Evolutionary conservation across 139 green algal genomes (phyloP), one percentile per base, ranked within the genome.

Genomic region (Picochlorum sp.): DNA sequence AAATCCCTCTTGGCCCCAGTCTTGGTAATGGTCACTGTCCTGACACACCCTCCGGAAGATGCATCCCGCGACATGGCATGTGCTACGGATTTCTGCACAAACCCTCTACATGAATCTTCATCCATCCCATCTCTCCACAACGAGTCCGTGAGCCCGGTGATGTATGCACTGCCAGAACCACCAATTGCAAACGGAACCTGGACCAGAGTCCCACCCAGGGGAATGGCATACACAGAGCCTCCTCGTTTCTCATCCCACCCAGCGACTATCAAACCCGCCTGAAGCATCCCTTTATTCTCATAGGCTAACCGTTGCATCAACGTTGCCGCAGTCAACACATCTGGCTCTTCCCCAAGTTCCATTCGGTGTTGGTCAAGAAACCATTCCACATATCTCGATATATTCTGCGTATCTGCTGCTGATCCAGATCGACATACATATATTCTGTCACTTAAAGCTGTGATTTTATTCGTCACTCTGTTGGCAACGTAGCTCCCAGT

Each of bases 381-480:
- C 47, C 71, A 78, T 58, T 87, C 68, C 18, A 84, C 87, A 65
- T 94, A 92, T 63, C 89, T 79, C 15, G 79, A 84, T 23, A 97
- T 65, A 32, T 84, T 84, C 64, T 97, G 90, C 14, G 87, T 94
- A 73, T 97, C 90, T 58, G 90, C 86, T 11, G 90, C 89, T 37
- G 81, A 90, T 13, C 89, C 89, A 3, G 85, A 95, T 4, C 88
- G 71, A 38, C 84, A 81, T 32, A 74, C 70, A 56, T 75, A 80
- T 32, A 71, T 73, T 15, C 79, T 85, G 58, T 96, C 92, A 15
- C 78, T 71, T 1, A 98, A 70, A 14, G 83, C 79, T 6, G 84
- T 91, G 47, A 98, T 88, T 76, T 98, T 98, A 82, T 98, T 88
- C 28, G 88, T 96, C 0, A 84, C 89, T 28, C 93, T 77, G 72